A percentile compares a stretch with the other conserved stretches of the same genome.
These are phyloP conservation scores for Diversispora eburnea DNA, from an alignment of 192 early-diverging fungal genomes.

Conservation along the genomic window DNA sequence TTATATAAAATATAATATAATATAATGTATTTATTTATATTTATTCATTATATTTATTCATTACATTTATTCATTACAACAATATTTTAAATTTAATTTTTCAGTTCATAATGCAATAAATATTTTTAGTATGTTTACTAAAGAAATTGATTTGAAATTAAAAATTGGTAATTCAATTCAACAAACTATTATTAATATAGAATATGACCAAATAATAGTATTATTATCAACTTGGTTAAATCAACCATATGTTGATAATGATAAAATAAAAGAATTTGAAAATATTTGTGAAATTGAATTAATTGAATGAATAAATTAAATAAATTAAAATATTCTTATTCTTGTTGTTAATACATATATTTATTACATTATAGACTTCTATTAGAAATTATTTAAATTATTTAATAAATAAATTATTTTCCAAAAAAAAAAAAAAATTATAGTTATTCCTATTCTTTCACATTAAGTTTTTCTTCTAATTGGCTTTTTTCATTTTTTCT, in stretches of 20 bases:
- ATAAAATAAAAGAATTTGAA: slow-evolving; percentile 35
- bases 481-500: slow-evolving; percentile 70
- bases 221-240: slow-evolving; percentile 45
- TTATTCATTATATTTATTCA: neutral
- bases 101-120: slow-evolving; percentile 7
- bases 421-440: too few species aligned
- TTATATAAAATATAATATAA: neutral
- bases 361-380: too few species aligned
- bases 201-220: slow-evolving; percentile 40
- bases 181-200: slow-evolving; percentile 5
- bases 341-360: too few species aligned
- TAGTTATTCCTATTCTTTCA: neutral
- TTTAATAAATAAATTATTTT: too few species aligned
- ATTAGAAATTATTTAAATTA: too few species aligned
- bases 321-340: too few species aligned
- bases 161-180: neutral
- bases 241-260: slow-evolving; percentile 36
- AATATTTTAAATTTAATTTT: neutral
- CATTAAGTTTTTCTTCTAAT: slow-evolving; percentile 39
- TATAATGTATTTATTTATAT: neutral
- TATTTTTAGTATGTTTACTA: slow-evolving; percentile 19
- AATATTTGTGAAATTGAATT: slow-evolving; percentile 40
- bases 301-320: too few species aligned
- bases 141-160: slow-evolving; percentile 25
- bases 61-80: neutral